Evolutionary conservation across 2,329 filamentous ascomycete genomes (phyloP), one percentile per base, ranked within the genome.

Genomic region (Fusarium sacchari): DNA sequence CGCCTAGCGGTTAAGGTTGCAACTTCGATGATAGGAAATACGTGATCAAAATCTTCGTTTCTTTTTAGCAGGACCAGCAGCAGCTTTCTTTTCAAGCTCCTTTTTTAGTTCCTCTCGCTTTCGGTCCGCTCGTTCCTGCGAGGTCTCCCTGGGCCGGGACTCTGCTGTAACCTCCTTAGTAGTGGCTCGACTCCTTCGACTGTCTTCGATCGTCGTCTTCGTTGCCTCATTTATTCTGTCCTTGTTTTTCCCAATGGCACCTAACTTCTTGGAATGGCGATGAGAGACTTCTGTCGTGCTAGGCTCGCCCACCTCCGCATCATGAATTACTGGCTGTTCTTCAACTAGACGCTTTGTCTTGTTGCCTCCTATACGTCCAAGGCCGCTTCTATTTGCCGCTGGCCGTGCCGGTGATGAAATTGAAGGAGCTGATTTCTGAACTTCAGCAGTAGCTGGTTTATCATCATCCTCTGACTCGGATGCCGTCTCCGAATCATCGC

Each of bases 51-150:
- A 90, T 57, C 83, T 87, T 47, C 88, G 82, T 80, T 88, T 90
- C 82, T 90, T 90, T 79, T 86, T 88, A 12, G 81, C 83, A 9
- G 88, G 88, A 3, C 85, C 85, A 24, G 83, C 84, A 1, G 85
- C 83, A 7, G 84, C 84, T 75, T 87, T 87, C 66, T 78, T 84
- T 71, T 88, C 84, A 20, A 88, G 79, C 40, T 89, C 86, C 63
- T 81, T 83, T 62, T 87, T 85, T 34, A 88, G 79, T 72, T 89
- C 86, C n/a, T 84, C 82, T 56, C 88, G 83, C 67, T 85, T 86
- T 40, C 86, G 82, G 65, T 88, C 85, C 6, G 87, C 86, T 32
- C 84, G 80, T 57, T 87, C 84, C 70, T 82, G 80, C 7, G 84
- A 85, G 0, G 82, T 85, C 69, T 86, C 85, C 63, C 83, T 82